phyloP scores from a whole-genome alignment of 805 yeast species.

The Kodamaea neixiangensis region DNA sequence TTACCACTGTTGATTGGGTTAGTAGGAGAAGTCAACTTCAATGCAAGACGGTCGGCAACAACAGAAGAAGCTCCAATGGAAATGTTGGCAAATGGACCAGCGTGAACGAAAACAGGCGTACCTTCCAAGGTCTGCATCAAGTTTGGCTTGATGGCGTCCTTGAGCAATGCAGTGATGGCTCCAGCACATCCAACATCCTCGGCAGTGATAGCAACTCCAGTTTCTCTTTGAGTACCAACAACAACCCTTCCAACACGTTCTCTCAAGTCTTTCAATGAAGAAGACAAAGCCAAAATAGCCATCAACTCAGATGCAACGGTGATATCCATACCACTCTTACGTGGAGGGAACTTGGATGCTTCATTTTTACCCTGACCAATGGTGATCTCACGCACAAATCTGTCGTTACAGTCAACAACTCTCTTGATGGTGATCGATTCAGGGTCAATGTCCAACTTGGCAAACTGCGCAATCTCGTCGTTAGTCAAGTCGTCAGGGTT shows the following conservation, averaged over 20 bases:
- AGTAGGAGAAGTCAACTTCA: slow-evolving; percentile 70
- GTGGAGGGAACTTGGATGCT: slow-evolving; percentile 67
- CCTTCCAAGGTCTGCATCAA: slow-evolving; percentile 97
- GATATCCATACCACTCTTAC: slow-evolving; percentile 92
- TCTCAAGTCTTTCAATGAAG: slow-evolving; percentile 79
- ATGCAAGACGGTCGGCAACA: slow-evolving; percentile 88
- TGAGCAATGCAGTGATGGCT: slow-evolving; percentile 89
- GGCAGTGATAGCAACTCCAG: slow-evolving; percentile 84
- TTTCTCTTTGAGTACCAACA: slow-evolving; percentile 69
- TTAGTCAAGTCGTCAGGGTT: slow-evolving; percentile 78
- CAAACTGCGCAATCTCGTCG: slow-evolving; percentile 74
- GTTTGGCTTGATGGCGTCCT: slow-evolving; percentile 95
- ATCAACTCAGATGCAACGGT: slow-evolving; percentile 95
- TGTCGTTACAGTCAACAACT: slow-evolving; percentile 92
- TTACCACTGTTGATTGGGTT: slow-evolving; percentile 46
- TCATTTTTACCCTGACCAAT: slow-evolving; percentile 93
- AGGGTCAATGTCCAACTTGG: slow-evolving; percentile 86
- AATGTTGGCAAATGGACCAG: slow-evolving; percentile 97
- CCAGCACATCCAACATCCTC: slow-evolving; percentile 97
- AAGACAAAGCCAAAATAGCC: slow-evolving; percentile 91
- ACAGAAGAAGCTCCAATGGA: slow-evolving; percentile 96
- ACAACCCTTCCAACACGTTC: slow-evolving; percentile 86
- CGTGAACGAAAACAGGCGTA: slow-evolving; percentile 95
- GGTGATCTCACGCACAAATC: slow-evolving; percentile 85
- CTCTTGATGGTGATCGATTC: slow-evolving; percentile 88